A percentile compares a stretch with the other conserved stretches of the same genome.
Evolutionary conservation across 768 basidiomycete genomes (phyloP).

Genomic region (Mycena pura): DNA sequence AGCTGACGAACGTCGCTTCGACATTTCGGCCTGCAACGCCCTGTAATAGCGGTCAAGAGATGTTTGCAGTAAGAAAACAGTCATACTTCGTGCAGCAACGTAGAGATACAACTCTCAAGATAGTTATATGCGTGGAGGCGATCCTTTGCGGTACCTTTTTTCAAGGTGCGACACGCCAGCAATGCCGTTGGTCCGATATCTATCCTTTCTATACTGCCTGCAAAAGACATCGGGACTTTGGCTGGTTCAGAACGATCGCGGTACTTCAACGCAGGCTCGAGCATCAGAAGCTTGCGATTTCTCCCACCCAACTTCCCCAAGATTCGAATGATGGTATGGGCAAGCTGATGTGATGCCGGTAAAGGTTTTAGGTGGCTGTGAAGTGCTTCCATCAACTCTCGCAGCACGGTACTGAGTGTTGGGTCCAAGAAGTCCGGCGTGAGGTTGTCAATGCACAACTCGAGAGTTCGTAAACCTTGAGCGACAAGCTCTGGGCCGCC

Average conservation of each 20-base stretch:
- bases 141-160: conserved; percentile 55
- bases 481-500: conserved; percentile 90
- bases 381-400: conserved; percentile 94
- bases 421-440: conserved; percentile 98
- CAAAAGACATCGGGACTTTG: conserved; percentile 75
- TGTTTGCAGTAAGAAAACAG: not conserved
- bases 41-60: conserved; percentile 43
- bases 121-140: conserved; percentile 68
- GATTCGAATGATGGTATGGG: conserved; percentile 95
- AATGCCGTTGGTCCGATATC: conserved; percentile 69
- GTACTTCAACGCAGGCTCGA: conserved; percentile 79
- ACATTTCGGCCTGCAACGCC: conserved; percentile 75
- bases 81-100: conserved; percentile 78
- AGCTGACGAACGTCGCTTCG: conserved; percentile 72
- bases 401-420: conserved; percentile 88
- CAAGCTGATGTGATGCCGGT: conserved; percentile 86
- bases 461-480: conserved; percentile 94
- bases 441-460: conserved; percentile 98
- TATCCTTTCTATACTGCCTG: conserved; percentile 66
- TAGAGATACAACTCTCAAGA: conserved; percentile 73
- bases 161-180: conserved; percentile 70
- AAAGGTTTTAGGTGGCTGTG: conserved; percentile 90
- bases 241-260: conserved; percentile 74
- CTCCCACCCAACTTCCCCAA: conserved; percentile 95
- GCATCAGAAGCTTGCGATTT: conserved; percentile 85